Percentiles rank a stretch among this genome's conserved stretches.
phyloP scores from a whole-genome alignment of 805 yeast genomes.

The Wickerhamiella sorbophila region DNA sequence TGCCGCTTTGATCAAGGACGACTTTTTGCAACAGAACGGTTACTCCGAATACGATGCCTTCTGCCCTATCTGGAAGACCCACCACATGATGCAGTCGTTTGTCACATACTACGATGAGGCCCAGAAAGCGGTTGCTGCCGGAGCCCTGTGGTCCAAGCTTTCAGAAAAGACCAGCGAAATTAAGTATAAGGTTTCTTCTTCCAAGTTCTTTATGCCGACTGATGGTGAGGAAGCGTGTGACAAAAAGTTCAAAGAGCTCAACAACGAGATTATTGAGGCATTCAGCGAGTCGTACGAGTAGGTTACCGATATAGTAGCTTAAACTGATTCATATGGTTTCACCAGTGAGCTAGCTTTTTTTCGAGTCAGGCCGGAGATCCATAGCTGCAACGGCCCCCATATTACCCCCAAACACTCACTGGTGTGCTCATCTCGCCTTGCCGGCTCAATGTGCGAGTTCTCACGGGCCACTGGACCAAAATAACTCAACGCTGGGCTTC shows the following conservation, averaged over 20 bases:
- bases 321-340: too few relatives aligned
- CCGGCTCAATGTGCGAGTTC: too few relatives aligned
- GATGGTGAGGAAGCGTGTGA: slow-evolving; percentile 70
- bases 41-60: slow-evolving; percentile 95
- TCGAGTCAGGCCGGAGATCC: too few relatives aligned
- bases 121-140: slow-evolving; percentile 86
- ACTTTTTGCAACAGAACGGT: slow-evolving; percentile 98
- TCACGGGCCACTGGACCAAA: too few relatives aligned
- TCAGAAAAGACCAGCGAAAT: slow-evolving; percentile 81
- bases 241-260: slow-evolving; percentile 62
- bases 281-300: slow-evolving; percentile 93
- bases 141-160: slow-evolving; percentile 89
- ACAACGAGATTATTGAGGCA: slow-evolving; percentile 66
- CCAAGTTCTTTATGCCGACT: slow-evolving; percentile 93
- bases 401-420: too few relatives aligned
- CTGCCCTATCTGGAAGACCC: slow-evolving; percentile 99
- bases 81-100: slow-evolving; percentile 94
- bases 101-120: slow-evolving; percentile 91
- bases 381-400: too few relatives aligned
- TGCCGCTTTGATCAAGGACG: slow-evolving; percentile 83
- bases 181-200: slow-evolving; percentile 83
- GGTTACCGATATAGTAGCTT: too few relatives aligned
- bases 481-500: too few relatives aligned
- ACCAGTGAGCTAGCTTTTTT: too few relatives aligned
- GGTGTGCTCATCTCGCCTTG: too few relatives aligned